Percentiles rank a stretch among this genome's conserved stretches.
Evolutionary conservation across 164 flowering plant genomes (phyloP).

Genomic region (Paratinospora sagittata): DNA sequence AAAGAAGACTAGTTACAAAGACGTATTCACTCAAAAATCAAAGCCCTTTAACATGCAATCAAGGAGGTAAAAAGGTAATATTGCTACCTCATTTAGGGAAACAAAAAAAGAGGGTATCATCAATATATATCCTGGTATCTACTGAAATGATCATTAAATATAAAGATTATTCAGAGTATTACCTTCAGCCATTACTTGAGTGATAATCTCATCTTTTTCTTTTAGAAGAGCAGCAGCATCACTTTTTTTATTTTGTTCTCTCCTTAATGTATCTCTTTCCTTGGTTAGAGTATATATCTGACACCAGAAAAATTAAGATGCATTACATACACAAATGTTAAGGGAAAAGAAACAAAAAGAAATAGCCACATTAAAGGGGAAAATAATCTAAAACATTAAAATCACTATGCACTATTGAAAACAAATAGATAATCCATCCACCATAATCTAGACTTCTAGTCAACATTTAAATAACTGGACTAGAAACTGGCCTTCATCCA

Average conservation of each 20-base stretch:
- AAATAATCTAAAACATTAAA: background rate
- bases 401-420: background rate
- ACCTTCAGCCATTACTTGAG: constrained; percentile 99
- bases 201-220: constrained; percentile 98
- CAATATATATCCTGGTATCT: background rate
- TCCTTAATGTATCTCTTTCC: constrained; percentile 93
- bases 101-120: background rate
- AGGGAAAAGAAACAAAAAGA: background rate
- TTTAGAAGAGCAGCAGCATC: constrained; percentile 96
- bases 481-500: no score
- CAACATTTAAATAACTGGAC: no score
- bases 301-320: constrained; percentile 14
- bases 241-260: constrained; percentile 91
- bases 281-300: constrained; percentile 95
- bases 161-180: constrained; percentile 12
- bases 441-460: no score
- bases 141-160: background rate
- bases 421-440: background rate
- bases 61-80: background rate
- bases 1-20: background rate
- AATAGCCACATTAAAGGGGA: background rate
- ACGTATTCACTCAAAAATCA: no score
- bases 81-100: background rate
- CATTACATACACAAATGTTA: background rate
- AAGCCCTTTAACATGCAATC: background rate